phyloP scores from a whole-genome alignment of 2,329 filamentous ascomycete species.

The Hypoxylon sp. region DNA sequence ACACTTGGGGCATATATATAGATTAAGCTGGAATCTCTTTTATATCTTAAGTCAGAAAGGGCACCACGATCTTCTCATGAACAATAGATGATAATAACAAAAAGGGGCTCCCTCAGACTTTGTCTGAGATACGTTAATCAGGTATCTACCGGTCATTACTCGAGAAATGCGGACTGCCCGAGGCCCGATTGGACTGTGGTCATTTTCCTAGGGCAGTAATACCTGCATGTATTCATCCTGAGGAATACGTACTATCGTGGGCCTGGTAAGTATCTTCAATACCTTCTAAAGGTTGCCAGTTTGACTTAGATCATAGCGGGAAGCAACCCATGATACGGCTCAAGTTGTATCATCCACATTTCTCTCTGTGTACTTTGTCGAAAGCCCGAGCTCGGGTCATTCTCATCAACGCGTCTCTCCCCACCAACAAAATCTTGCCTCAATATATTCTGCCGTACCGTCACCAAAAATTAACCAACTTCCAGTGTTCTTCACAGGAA shows the following conservation, averaged over 20 bases:
- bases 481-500: no score
- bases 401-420: neutral
- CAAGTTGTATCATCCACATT: neutral
- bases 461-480: no score
- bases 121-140: no score
- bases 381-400: neutral
- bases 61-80: neutral
- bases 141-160: neutral
- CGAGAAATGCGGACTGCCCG: neutral
- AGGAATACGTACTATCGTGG: neutral
- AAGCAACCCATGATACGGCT: neutral
- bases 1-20: neutral
- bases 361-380: neutral
- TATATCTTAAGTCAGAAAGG: neutral
- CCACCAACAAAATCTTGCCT: no score
- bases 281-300: neutral
- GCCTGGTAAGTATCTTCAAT: neutral
- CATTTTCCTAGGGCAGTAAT: neutral
- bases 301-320: neutral
- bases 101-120: neutral
- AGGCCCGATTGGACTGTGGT: neutral
- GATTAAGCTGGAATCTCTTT: neutral
- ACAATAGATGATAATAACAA: neutral
- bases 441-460: no score
- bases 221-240: neutral